Conservation (phyloP, 441 rosid genomes). For the Hypseocharis bilobata region DNA sequence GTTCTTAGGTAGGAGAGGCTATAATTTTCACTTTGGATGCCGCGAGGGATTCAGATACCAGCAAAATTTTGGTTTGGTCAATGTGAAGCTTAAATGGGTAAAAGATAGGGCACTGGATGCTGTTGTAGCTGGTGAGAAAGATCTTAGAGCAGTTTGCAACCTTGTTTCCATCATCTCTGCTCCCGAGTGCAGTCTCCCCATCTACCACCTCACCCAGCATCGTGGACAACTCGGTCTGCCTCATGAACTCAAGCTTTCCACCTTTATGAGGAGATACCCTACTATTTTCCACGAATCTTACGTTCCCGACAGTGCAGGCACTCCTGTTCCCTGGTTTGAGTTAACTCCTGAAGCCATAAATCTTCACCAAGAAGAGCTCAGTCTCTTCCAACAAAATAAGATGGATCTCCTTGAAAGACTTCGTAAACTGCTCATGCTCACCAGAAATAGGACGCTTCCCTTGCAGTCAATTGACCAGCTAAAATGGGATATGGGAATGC, state of each 20-base stretch:
- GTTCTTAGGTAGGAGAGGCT: constrained; percentile 14
- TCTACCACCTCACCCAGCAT: constrained; percentile 38
- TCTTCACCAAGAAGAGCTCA: constrained; percentile 35
- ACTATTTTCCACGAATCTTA: constrained; percentile 43
- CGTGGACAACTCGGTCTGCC: constrained; percentile 63
- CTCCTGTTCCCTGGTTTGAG: constrained; percentile 58
- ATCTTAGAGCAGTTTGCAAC: constrained; percentile 51
- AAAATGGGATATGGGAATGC: constrained; percentile 81
- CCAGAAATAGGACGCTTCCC: constrained; percentile 47
- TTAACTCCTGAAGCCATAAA: constrained; percentile 45
- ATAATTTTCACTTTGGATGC: constrained; percentile 22
- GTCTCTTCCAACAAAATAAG: constrained; percentile 22
- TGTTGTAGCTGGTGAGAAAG: constrained; percentile 42
- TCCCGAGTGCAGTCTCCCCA: constrained; percentile 34
- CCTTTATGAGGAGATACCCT: constrained; percentile 62
- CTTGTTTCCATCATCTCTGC: constrained; percentile 49
- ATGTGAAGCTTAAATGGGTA: constrained; percentile 74
- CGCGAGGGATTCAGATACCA: constrained; percentile 35
- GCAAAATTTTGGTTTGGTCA: constrained; percentile 50
- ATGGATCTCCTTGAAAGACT: constrained; percentile 40
- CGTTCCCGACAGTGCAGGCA: constrained; percentile 56
- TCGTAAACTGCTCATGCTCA: constrained; percentile 66
- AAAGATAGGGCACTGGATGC: constrained; percentile 61
- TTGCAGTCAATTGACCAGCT: constrained; percentile 69
- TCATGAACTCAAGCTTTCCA: constrained; percentile 45